Base-by-base conservation (phyloP, 768 basidiomycete genomes). In the Podaxis sp. region DNA sequence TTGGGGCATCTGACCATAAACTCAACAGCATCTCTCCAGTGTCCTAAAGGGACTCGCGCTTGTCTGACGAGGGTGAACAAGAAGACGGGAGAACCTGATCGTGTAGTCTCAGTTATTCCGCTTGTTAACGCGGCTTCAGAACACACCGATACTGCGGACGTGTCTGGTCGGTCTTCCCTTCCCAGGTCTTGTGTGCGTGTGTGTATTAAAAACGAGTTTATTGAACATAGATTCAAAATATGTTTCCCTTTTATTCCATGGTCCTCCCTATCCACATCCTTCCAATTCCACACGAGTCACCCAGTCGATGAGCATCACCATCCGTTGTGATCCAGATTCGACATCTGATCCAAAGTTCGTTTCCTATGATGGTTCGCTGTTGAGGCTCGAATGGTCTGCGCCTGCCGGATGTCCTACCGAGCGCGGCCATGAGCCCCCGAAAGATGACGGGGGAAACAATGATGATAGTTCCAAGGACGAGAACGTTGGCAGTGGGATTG, bases 81-180 rank as follows among this genome's bases (percentile, higher is more conserved):
- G 66, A 92, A 90, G 73, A 66, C 70, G 1, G 80, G 76, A 22
- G 72, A 78, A 43, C 59, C 76, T 2, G 88, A 91, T 65, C 82
- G 91, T 55, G 73, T 95, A 68, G 77, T 86, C 27, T 78, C 85
- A 33, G 90, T 93, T n/a, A 85, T 95, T 59, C 87, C 91, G n/a
- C 68, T 94, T 33, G 90, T 86, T 8, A 77, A 80, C 64, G 43
- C 54, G 4, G 69, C 75, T 4, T 69, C 72, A 36, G 70, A 69
- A 17, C 67, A 80, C 77, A 19, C 69, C 78, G 27, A 67, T 67
- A 51, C 73, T 71, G 58, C 65, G 65, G 25, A 63, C 68, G 52
- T 74, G 66, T 65, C 79, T 82, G 67, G 69, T 86, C 80, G 63
- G 64, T 73, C 33, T 33, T 33, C 75, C 37, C 47, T 9, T 29